Conservation (phyloP, 78 protist genomes). For the Tieghemostelium lacteum region DNA sequence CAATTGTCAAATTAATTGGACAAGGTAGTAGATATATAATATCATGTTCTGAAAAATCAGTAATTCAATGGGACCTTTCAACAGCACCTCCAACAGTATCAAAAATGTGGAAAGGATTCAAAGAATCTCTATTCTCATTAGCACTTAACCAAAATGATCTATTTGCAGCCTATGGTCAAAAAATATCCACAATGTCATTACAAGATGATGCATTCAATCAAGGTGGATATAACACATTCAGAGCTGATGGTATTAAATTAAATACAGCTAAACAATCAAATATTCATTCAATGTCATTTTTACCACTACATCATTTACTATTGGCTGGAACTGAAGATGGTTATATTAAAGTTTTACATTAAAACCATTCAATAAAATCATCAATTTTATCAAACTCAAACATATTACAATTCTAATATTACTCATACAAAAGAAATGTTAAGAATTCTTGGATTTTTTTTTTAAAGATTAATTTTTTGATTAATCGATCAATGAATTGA, state of each 20-base stretch:
- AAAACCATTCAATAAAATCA: neutral
- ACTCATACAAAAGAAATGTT: too few species aligned
- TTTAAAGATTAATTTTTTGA: too few species aligned
- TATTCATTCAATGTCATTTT: slow-evolving; percentile 18
- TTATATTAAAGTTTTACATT: neutral
- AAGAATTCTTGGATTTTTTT: too few species aligned
- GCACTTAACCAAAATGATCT: slow-evolving; percentile 42
- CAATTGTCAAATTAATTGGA: slow-evolving; percentile 40
- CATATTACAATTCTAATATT: too few species aligned
- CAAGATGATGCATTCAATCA: slow-evolving; percentile 9
- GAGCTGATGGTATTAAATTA: slow-evolving; percentile 57
- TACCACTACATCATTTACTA: slow-evolving; percentile 59
- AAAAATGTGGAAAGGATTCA: slow-evolving; percentile 76
- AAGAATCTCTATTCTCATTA: slow-evolving; percentile 12
- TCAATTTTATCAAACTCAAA: too few species aligned
- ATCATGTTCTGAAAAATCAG: slow-evolving; percentile 59
- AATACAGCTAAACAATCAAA: slow-evolving; percentile 57
- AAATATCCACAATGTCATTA: slow-evolving; percentile 38
- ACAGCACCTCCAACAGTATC: slow-evolving; percentile 42
- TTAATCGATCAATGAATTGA: too few species aligned
- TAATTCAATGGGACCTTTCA: slow-evolving; percentile 64
- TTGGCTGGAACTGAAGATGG: slow-evolving; percentile 71
- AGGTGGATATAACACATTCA: slow-evolving; percentile 9
- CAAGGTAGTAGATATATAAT: slow-evolving; percentile 41
- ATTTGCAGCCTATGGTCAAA: slow-evolving; percentile 27